Evolutionary conservation across 805 yeast species (phyloP).

Genomic region (Kodamaea nitidulidarum): DNA sequence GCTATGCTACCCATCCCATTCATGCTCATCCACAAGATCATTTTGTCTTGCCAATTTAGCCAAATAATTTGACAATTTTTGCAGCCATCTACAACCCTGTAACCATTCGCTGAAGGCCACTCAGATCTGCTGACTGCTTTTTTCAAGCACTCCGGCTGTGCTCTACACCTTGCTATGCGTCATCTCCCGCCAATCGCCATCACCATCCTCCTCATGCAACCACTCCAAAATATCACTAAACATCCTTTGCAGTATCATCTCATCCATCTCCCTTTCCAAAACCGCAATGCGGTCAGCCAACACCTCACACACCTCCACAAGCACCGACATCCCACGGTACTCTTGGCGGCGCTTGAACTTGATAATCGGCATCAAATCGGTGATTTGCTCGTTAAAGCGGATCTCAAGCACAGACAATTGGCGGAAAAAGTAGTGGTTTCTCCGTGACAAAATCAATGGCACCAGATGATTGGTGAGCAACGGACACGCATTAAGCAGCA

Average conservation of each 20-base stretch:
- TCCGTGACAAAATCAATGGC: slow-evolving; percentile 40
- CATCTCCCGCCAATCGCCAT: slow-evolving; percentile 10
- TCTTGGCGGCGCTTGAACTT: slow-evolving; percentile 57
- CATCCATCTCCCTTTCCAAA: slow-evolving; percentile 58
- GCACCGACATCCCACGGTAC: slow-evolving; percentile 43
- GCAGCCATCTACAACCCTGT: too few relatives aligned
- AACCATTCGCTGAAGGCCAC: too few relatives aligned
- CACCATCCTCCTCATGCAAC: slow-evolving; percentile 51
- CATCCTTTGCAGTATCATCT: slow-evolving; percentile 51
- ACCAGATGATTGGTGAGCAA: slow-evolving; percentile 54
- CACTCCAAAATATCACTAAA: slow-evolving; percentile 62
- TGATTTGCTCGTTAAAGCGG: slow-evolving; percentile 54
- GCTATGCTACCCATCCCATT: neutral
- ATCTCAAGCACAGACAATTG: slow-evolving; percentile 73
- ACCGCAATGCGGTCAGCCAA: slow-evolving; percentile 55
- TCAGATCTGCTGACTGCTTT: too few relatives aligned
- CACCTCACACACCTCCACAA: slow-evolving; percentile 76
- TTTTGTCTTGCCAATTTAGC: neutral
- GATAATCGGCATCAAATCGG: slow-evolving; percentile 61
- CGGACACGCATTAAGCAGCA: slow-evolving; percentile 73
- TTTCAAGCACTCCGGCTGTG: too few relatives aligned
- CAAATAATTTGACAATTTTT: too few relatives aligned
- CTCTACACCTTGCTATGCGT: too few relatives aligned
- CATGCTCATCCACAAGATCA: neutral
- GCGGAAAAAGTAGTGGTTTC: slow-evolving; percentile 33